Evolutionary conservation across 164 flowering plant species (phyloP).

Genomic region (Aristolochia fimbriata): DNA sequence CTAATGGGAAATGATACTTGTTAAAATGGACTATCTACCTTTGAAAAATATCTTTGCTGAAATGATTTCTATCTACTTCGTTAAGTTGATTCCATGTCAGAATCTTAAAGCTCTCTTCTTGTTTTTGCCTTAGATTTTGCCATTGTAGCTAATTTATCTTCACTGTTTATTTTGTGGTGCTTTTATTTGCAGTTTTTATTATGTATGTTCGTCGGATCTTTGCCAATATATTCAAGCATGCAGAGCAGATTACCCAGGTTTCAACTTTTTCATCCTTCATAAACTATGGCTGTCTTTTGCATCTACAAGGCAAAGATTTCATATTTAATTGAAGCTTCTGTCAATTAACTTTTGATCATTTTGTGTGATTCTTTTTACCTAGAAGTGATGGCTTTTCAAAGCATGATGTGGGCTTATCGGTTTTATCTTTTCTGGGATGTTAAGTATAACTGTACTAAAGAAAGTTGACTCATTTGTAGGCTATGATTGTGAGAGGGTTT

Average conservation of each 20-base stretch:
- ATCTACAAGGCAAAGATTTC: background rate
- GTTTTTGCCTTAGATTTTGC: background rate
- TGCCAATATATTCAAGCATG: constrained; percentile 79
- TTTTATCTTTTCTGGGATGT: background rate
- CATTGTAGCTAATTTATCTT: background rate
- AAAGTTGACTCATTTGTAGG: constrained; percentile 56
- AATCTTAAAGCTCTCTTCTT: background rate
- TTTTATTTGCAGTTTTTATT: constrained; percentile 59
- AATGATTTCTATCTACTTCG: background rate
- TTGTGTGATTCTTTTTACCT: background rate
- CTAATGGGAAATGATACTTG: background rate
- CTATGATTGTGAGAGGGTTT: constrained; percentile 91
- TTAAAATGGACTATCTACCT: background rate
- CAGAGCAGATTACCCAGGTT: constrained; percentile 95
- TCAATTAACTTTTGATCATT: background rate
- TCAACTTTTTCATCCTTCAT: background rate
- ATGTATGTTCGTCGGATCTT: constrained; percentile 67
- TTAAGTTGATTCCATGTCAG: background rate
- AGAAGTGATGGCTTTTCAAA: background rate
- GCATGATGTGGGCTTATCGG: background rate
- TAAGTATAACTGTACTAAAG: background rate
- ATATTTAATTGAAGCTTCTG: background rate
- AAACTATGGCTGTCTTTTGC: background rate
- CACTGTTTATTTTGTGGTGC: constrained; percentile 1
- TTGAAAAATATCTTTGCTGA: background rate